phyloP scores from a whole-genome alignment of 768 basidiomycete genomes.

The Mycena galericulata region DNA sequence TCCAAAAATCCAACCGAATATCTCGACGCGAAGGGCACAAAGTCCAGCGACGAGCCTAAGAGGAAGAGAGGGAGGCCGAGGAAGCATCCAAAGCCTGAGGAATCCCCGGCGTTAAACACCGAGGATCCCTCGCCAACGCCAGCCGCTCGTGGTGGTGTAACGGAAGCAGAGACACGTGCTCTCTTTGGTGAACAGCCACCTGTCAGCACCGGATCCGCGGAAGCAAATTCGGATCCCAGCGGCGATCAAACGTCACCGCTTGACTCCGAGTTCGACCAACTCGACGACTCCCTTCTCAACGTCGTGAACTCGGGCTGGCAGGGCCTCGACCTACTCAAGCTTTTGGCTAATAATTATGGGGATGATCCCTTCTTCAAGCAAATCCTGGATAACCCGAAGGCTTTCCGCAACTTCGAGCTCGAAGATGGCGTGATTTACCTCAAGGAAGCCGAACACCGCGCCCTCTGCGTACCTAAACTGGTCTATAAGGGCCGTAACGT shows the following conservation, averaged over 20 bases:
- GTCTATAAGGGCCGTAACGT: too few species aligned
- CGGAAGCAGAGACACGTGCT: not conserved
- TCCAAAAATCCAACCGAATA: not conserved
- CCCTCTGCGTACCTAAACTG: constrained; percentile 37
- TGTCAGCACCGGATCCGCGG: not conserved
- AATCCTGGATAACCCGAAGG: constrained; percentile 24
- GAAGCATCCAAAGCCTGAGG: too few species aligned
- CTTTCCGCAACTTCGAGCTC: constrained; percentile 34
- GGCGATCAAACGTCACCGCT: too few species aligned
- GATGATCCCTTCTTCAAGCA: too few species aligned
- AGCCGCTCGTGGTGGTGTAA: not conserved
- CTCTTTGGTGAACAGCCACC: not conserved
- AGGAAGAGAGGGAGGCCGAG: too few species aligned
- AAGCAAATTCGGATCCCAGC: not conserved
- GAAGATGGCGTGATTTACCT: constrained; percentile 32
- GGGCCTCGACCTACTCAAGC: too few species aligned
- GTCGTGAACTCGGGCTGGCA: too few species aligned
- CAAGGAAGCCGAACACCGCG: not conserved
- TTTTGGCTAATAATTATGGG: too few species aligned
- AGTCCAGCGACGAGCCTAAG: too few species aligned
- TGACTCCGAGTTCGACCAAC: not conserved
- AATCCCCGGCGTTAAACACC: too few species aligned
- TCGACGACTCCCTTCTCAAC: constrained; percentile 18
- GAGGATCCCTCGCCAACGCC: not conserved
- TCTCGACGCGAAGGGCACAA: not conserved